Conservation (phyloP, 208 protist genomes). For the Acanthamoeba sp. region DNA sequence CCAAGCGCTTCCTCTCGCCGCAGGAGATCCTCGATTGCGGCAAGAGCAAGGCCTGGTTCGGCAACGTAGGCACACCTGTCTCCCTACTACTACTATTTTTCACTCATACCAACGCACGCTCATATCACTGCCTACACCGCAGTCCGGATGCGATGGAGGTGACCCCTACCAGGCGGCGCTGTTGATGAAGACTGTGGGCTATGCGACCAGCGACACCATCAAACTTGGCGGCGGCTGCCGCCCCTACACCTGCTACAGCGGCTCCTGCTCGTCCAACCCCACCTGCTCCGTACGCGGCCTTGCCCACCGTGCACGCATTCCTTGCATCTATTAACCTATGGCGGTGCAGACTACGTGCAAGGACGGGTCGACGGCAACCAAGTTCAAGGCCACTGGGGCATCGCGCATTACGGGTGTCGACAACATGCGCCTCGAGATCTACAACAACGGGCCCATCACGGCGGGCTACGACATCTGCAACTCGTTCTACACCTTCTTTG, state of each 20-base stretch:
- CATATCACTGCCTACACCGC: not conserved
- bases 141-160: not conserved
- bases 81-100: not conserved
- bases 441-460: conserved; percentile 28
- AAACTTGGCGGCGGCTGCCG: not conserved
- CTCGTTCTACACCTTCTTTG: conserved; percentile 35
- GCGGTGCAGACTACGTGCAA: not conserved
- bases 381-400: not conserved
- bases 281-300: not conserved
- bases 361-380: conserved; percentile 11
- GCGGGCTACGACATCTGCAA: conserved; percentile 1
- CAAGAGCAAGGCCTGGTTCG: conserved; percentile 14
- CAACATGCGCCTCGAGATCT: conserved; percentile 40
- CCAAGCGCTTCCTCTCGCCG: not conserved
- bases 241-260: conserved; percentile 35
- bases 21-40: conserved; percentile 39
- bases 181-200: not conserved
- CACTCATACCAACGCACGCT: not conserved
- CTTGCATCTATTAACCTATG: not conserved
- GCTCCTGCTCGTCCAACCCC: conserved; percentile 13
- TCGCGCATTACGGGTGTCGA: not conserved
- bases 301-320: not conserved
- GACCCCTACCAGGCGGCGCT: conserved; percentile 6
- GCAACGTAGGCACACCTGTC: not conserved
- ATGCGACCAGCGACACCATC: not conserved